Evolutionary conservation across 768 basidiomycete genomes (phyloP).

Genomic region (Auricularia heimuer): DNA sequence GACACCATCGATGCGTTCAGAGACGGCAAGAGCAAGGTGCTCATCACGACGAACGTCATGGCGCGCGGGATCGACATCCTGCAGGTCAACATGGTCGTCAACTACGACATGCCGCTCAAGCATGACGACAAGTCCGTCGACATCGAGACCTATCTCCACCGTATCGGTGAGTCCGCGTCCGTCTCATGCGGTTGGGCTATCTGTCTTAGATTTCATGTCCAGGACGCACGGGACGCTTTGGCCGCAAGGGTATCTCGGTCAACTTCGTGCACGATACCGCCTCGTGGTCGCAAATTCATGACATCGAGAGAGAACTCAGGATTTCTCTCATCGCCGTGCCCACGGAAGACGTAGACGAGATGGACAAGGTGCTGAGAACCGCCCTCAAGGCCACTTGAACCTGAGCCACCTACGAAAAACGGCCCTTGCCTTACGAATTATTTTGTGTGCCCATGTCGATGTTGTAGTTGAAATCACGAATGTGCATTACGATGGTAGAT

Average conservation of each 20-base stretch:
- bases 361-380: constrained; percentile 51
- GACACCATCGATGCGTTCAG: constrained; percentile 89
- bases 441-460: not conserved
- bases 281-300: constrained; percentile 84
- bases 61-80: constrained; percentile 97
- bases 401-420: not conserved
- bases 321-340: constrained; percentile 77
- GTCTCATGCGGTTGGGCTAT: not conserved
- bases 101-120: constrained; percentile 89
- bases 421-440: not conserved
- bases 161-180: constrained; percentile 61
- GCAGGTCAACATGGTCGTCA: constrained; percentile 99
- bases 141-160: constrained; percentile 94
- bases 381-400: not conserved
- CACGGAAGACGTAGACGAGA: constrained; percentile 82
- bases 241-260: constrained; percentile 92
- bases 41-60: constrained; percentile 98
- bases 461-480: not conserved
- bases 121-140: constrained; percentile 70
- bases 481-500: not conserved
- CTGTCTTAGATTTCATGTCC: not conserved
- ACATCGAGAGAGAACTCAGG: constrained; percentile 71
- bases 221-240: constrained; percentile 98
- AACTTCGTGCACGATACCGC: constrained; percentile 91
- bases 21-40: constrained; percentile 89